Evolutionary conservation across 2,329 filamentous ascomycete species (phyloP), one percentile per base, ranked within the genome.

Genomic region (Cadophora sp.): DNA sequence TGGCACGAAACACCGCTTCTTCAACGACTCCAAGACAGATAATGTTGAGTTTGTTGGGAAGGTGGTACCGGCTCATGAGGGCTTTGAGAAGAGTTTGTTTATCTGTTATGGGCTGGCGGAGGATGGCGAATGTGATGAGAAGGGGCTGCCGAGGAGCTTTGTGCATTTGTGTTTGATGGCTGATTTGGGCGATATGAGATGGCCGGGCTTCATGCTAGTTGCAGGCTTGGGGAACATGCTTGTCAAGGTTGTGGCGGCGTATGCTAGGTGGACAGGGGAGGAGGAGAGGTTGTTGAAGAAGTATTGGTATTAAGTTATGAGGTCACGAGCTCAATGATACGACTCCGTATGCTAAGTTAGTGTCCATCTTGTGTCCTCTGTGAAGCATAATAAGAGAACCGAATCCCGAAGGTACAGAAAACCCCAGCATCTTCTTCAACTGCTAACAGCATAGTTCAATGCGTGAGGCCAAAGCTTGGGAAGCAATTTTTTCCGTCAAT

Each of bases 201-300:
- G 51, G 59, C 67, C 67, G 11, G 64, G 67, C 0, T 19, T 69
- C 16, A 55, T 66, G 51, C 37, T 29, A 31, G 37, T 50, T 53
- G 24, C 63, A n/a, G 67, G 43, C 34, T 19, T 63, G 27, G 67
- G 43, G 29, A 68, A 68, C 50, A 24, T 46, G 29, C 22, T 64
- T 29, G 51, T 66, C n/a, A 60, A 53, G 29, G 26, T 46, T 46
- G 63, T 66, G 37, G 64, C 64, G 19, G 58, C 51, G 22, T 66
- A 65, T 62, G 67, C 37, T 34, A 69, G 67, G 43, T 66, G 67
- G 64, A 68, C 58, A 62, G 67, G 67, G 34, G 67, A 69, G 63
- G 67, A 66, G 53, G 59, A 66, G 59, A 69, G 67, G 46, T 31
- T 69, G 59, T 60, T 69, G 43, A 63, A 56, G 50, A 66, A 51